Conservation (phyloP, 1,284 basidiomycete genomes). For the Omphalotus olearius region DNA sequence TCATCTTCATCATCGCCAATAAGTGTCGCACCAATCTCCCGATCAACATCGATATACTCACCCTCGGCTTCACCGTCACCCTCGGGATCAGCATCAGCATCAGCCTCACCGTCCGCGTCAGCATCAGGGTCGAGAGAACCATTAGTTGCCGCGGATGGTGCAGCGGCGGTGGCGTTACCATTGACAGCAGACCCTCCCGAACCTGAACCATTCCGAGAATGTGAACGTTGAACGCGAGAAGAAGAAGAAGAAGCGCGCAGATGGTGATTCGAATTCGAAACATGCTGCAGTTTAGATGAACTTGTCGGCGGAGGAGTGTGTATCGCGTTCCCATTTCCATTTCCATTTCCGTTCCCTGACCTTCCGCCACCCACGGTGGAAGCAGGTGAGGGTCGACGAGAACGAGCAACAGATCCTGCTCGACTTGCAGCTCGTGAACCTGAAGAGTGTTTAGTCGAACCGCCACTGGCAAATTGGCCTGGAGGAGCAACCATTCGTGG, state of each 20-base stretch:
- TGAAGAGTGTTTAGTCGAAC: too few species aligned
- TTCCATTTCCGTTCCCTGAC: not conserved
- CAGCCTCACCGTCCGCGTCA: conserved; percentile 28
- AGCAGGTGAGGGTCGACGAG: conserved; percentile 3
- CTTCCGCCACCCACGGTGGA: not conserved
- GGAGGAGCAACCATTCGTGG: not conserved
- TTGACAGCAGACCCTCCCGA: too few species aligned
- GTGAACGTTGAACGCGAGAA: too few species aligned
- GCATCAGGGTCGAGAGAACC: conserved; percentile 23
- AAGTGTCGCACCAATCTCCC: not conserved
- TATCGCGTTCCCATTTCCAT: not conserved
- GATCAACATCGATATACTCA: not conserved
- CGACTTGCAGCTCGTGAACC: conserved; percentile 1
- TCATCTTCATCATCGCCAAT: too few species aligned
- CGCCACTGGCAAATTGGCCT: too few species aligned
- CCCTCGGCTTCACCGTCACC: conserved; percentile 8
- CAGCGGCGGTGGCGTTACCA: too few species aligned
- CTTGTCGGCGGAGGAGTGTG: too few species aligned
- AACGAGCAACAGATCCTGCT: conserved; percentile 5
- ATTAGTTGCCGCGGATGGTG: too few species aligned
- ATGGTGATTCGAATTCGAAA: too few species aligned
- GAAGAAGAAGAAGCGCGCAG: too few species aligned
- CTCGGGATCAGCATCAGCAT: conserved; percentile 18
- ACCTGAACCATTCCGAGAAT: too few species aligned
- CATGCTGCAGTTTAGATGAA: too few species aligned